Evolutionary conservation across 1,284 basidiomycete genomes (phyloP).

Genomic region (Erythrobasidium hasegawianum): DNA sequence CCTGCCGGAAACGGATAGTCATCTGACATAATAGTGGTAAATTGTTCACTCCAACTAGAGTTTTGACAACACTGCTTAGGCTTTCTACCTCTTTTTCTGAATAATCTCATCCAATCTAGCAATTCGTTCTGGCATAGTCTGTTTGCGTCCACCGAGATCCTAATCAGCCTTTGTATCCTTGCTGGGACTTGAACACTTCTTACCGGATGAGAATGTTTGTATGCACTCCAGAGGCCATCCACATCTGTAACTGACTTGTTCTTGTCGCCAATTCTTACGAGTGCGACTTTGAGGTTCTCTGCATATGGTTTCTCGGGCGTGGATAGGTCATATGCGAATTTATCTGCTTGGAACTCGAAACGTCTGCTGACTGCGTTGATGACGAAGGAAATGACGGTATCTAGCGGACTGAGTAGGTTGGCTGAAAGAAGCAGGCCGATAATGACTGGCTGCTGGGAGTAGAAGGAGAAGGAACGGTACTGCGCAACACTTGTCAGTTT

Average conservation of each 20-base stretch:
- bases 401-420: slow-evolving; percentile 78
- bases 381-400: slow-evolving; percentile 68
- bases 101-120: slow-evolving; percentile 25
- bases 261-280: slow-evolving; percentile 79
- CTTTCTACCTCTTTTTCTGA: slow-evolving; percentile 13
- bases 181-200: too few species aligned
- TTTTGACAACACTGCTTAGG: neutral
- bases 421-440: slow-evolving; percentile 84
- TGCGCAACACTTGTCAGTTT: too few species aligned
- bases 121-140: slow-evolving; percentile 34
- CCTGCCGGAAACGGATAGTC: too few species aligned
- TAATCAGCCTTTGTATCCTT: too few species aligned
- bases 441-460: slow-evolving; percentile 64
- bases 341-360: slow-evolving; percentile 87
- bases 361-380: slow-evolving; percentile 75
- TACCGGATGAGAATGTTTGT: slow-evolving; percentile 35
- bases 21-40: too few species aligned
- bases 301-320: slow-evolving; percentile 59
- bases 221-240: slow-evolving; percentile 27
- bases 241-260: slow-evolving; percentile 68
- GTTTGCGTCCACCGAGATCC: too few species aligned
- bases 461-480: slow-evolving; percentile 13
- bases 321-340: slow-evolving; percentile 67
- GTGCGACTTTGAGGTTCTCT: slow-evolving; percentile 70
- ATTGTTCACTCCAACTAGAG: too few species aligned